Evolutionary conservation across 805 yeast genomes (phyloP).

Genomic region (Ogataea nakhonphanomensis): DNA sequence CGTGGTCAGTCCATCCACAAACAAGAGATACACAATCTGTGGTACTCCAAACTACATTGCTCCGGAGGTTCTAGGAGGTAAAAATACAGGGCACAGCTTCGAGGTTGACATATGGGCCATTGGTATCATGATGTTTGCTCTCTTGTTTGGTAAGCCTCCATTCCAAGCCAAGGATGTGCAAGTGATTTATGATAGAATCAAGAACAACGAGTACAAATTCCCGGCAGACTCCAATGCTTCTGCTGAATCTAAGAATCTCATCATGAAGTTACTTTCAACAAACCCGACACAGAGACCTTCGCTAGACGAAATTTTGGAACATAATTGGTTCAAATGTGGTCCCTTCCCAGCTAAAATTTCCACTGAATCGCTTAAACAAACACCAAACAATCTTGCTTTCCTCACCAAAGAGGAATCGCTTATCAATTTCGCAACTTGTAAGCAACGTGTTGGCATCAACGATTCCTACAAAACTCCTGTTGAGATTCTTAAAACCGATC

Average conservation of each 20-base stretch:
- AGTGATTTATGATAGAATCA: constrained; percentile 87
- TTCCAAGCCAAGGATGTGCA: constrained; percentile 95
- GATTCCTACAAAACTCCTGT: constrained; percentile 56
- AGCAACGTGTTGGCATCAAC: constrained; percentile 56
- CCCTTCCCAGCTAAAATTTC: constrained; percentile 73
- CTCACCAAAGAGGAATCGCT: constrained; percentile 60
- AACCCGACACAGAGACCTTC: constrained; percentile 82
- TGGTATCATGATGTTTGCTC: constrained; percentile 94
- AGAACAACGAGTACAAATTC: constrained; percentile 72
- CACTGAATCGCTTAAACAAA: constrained; percentile 55
- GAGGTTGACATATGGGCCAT: constrained; percentile 98
- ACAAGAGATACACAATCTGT: constrained; percentile 88
- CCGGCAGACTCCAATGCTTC: constrained; percentile 62
- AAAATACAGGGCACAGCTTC: constrained; percentile 82
- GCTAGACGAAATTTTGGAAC: constrained; percentile 71
- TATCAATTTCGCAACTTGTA: constrained; percentile 62
- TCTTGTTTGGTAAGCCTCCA: constrained; percentile 93
- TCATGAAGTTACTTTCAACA: constrained; percentile 67
- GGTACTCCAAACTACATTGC: constrained; percentile 99
- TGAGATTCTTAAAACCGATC: constrained; percentile 64
- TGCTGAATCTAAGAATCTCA: constrained; percentile 67
- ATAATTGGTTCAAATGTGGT: constrained; percentile 79
- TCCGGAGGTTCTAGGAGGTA: constrained; percentile 93
- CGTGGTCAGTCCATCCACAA: constrained; percentile 61
- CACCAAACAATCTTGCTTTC: constrained; percentile 55